Evolutionary conservation across 805 yeast genomes (phyloP), one percentile per base, ranked within the genome.

Genomic region (Hanseniaspora singularis): DNA sequence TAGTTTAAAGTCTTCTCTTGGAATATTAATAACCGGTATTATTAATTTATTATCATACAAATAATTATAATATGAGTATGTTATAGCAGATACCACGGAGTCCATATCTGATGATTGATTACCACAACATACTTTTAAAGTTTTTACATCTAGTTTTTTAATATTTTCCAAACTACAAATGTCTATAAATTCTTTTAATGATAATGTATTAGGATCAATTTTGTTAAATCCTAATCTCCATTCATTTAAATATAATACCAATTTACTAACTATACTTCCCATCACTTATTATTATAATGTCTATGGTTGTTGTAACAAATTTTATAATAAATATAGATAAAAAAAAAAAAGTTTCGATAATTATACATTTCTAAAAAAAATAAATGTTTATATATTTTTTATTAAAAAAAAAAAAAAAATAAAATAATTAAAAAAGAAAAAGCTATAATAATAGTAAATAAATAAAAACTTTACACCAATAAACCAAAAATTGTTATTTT

Each of bases 31-130:
- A 46, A 87, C 62, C 0, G 98, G 98, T n/a, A 81, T 58, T 8
- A 72, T 57, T 1, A 61, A 55, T 12, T 57, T 57, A 24, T 57
- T 51, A 15, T 65, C 64, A 39, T 64, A 55, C 20, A 62, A 47
- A 46, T 68, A 63, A 24, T 65, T 62, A 50, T 80, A 70, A 55
- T 74, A 85, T 0, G 95, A 78, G 56, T 78, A 82, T 3, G 81
- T 57, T 4, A 92, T 66, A 0, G 96, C 79, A 47, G 81, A 72
- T 1, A 85, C 73, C 27, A 87, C 81, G 0, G 96, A 88, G 61
- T 89, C 98, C 65, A 92, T 65, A 61, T 89, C 87, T 50, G 92
- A 88, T 4, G 92, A 75, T 56, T 86, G 92, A 57, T 87, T 87
- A 1, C 96, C 96, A 0, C 50, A 47, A 12, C 44, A 41, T 4